Evolutionary conservation across 148 eudicot genomes (phyloP).

Genomic region (Spergularia bocconei): DNA sequence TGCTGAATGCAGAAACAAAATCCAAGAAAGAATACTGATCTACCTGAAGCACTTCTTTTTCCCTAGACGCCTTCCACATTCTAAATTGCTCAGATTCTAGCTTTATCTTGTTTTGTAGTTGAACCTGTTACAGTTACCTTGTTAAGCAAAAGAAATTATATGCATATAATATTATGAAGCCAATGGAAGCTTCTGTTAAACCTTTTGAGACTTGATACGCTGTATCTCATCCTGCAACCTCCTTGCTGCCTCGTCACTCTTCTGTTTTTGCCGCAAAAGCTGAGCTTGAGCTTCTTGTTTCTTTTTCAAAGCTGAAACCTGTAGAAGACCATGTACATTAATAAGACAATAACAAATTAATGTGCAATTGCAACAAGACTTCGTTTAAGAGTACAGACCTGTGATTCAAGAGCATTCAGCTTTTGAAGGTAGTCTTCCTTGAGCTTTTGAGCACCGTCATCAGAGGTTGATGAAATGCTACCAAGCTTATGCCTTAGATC

Average conservation of each 20-base stretch:
- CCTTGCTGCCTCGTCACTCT: conserved; percentile 94
- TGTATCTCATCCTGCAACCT: conserved; percentile 94
- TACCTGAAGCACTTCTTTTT: conserved; percentile 99
- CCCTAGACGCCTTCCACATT: conserved; percentile 87
- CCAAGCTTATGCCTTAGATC: conserved; percentile 68
- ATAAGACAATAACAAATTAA: neutral
- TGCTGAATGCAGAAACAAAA: neutral
- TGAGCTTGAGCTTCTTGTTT: conserved; percentile 99
- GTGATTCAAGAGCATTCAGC: conserved; percentile 75
- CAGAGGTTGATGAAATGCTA: conserved; percentile 65
- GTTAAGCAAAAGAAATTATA: neutral
- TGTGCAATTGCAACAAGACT: neutral
- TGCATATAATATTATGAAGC: neutral
- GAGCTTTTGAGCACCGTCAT: conserved; percentile 77
- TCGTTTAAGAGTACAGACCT: conserved; percentile 40
- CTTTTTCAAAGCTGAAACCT: conserved; percentile 89
- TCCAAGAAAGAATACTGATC: neutral
- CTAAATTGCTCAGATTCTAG: conserved; percentile 99
- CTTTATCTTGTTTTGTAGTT: conserved; percentile 92
- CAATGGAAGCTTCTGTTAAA: conserved; percentile 17
- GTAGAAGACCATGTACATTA: conserved; percentile 8
- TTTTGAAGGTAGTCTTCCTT: conserved; percentile 96
- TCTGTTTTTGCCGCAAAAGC: conserved; percentile 84
- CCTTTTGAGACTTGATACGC: conserved; percentile 93
- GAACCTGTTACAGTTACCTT: conserved; percentile 49